These are phyloP conservation scores for Fusarium camptoceras DNA, from an alignment of 2,329 filamentous ascomycete genomes.

Conservation along the genomic window DNA sequence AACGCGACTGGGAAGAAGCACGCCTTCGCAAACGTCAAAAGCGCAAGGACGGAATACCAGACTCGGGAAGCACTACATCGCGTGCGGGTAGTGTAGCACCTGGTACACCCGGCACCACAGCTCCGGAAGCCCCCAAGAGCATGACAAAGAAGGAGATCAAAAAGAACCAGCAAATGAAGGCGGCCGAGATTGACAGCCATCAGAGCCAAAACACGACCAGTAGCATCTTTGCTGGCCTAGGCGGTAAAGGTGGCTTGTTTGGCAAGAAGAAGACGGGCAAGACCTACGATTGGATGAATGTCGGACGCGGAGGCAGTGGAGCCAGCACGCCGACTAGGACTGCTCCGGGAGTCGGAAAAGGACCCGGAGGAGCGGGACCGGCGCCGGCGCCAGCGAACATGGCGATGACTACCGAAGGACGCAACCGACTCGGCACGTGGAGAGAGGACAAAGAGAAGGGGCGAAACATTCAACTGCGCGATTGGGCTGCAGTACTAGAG, in stretches of 20 bases:
- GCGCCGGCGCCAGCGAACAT: conserved; percentile 49
- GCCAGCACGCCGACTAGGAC: conserved; percentile 62
- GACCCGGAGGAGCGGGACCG: conserved; percentile 47
- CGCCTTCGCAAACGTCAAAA: conserved; percentile 75
- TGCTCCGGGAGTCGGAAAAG: conserved; percentile 50
- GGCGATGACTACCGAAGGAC: conserved; percentile 67
- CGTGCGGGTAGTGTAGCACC: conserved; percentile 69
- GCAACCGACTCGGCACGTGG: conserved; percentile 77
- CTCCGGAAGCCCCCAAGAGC: conserved; percentile 74
- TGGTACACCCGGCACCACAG: conserved; percentile 70
- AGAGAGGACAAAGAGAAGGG: conserved; percentile 83
- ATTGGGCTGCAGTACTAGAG: conserved; percentile 84
- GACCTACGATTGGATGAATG: conserved; percentile 81
- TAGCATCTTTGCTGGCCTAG: conserved; percentile 75
- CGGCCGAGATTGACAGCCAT: conserved; percentile 82
- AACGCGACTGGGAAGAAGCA: conserved; percentile 79
- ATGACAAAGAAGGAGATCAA: conserved; percentile 88
- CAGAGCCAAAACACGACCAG: conserved; percentile 87
- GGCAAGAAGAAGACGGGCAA: conserved; percentile 72
- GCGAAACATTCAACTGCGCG: conserved; percentile 83
- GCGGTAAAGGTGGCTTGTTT: conserved; percentile 67
- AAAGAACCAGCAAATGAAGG: conserved; percentile 80
- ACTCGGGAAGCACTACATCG: conserved; percentile 60
- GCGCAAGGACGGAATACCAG: conserved; percentile 68
- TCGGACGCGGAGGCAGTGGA: conserved; percentile 62